Conservation (phyloP, 371 early-diverging fungal species). For the Umbelopsis sp. region DNA sequence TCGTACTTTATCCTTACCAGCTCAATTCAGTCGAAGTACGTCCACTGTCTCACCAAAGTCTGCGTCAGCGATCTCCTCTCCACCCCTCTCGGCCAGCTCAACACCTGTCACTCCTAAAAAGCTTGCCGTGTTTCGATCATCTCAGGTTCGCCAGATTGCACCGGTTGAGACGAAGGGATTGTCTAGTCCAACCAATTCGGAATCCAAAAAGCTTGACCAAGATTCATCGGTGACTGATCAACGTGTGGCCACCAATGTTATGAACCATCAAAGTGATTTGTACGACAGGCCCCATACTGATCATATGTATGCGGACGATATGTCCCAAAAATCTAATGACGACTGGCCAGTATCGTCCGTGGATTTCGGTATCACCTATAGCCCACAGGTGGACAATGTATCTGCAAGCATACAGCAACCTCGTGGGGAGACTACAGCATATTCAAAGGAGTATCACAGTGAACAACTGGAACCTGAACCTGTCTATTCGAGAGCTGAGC, state of each 20-base stretch:
- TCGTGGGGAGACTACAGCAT: not conserved
- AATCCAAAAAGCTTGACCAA: not conserved
- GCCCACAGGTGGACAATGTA: not conserved
- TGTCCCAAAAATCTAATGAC: not conserved
- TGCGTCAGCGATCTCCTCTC: not conserved
- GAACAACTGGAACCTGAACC: not conserved
- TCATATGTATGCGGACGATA: not conserved
- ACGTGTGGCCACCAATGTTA: not conserved
- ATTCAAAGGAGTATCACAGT: not conserved
- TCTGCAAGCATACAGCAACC: not conserved
- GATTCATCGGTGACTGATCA: not conserved
- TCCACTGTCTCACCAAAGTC: not conserved
- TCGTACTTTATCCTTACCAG: not conserved
- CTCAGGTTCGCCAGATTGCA: not conserved
- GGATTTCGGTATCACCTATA: not conserved
- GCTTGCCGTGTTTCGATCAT: conserved; percentile 5
- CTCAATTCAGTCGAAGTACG: not conserved
- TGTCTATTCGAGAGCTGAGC: conserved; percentile 3
- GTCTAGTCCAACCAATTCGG: not conserved
- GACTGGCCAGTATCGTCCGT: not conserved
- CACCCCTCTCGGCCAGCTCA: not conserved
- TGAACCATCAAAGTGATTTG: not conserved
- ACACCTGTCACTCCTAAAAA: conserved; percentile 5
- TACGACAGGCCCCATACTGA: not conserved
- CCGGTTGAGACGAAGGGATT: not conserved